Evolutionary conservation across 805 yeast genomes (phyloP).

Genomic region (Vanderwaltozyma verrucispora): DNA sequence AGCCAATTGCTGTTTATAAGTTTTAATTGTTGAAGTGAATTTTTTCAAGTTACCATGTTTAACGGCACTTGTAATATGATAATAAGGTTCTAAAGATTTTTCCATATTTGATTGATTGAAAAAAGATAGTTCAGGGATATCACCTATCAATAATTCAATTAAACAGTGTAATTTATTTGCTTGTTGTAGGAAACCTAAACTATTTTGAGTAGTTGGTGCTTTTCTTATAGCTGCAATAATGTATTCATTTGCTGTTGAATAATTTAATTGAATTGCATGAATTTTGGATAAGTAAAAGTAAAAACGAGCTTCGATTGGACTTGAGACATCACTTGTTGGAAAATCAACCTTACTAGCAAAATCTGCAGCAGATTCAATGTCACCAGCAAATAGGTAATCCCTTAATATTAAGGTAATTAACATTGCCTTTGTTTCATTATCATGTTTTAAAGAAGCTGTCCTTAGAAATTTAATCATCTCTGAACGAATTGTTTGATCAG

Average conservation of each 20-base stretch:
- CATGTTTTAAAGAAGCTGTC: slow-evolving; percentile 86
- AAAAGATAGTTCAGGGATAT: slow-evolving; percentile 79
- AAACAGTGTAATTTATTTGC: slow-evolving; percentile 82
- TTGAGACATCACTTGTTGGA: slow-evolving; percentile 66
- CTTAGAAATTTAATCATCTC: slow-evolving; percentile 65
- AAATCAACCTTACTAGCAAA: slow-evolving; percentile 82
- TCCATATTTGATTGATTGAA: slow-evolving; percentile 59
- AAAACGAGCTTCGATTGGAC: slow-evolving; percentile 85
- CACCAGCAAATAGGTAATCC: slow-evolving; percentile 66
- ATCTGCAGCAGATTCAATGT: slow-evolving; percentile 78
- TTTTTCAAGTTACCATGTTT: slow-evolving; percentile 79
- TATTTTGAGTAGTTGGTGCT: slow-evolving; percentile 81
- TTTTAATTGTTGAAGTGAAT: slow-evolving; percentile 60
- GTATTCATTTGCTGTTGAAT: slow-evolving; percentile 80
- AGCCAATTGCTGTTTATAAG: slow-evolving; percentile 51
- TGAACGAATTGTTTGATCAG: slow-evolving; percentile 40
- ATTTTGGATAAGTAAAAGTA: slow-evolving; percentile 86
- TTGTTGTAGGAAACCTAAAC: slow-evolving; percentile 79
- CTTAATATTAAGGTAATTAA: slow-evolving; percentile 79
- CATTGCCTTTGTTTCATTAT: slow-evolving; percentile 82
- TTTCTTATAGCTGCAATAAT: slow-evolving; percentile 93
- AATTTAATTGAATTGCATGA: slow-evolving; percentile 84
- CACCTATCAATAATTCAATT: slow-evolving; percentile 92
- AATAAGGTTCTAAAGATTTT: slow-evolving; percentile 65
- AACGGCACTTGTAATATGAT: slow-evolving; percentile 83